A percentile compares a stretch with the other conserved stretches of the same genome.
Conservation (phyloP, 768 basidiomycete species). For the Myochromella boudieri region DNA sequence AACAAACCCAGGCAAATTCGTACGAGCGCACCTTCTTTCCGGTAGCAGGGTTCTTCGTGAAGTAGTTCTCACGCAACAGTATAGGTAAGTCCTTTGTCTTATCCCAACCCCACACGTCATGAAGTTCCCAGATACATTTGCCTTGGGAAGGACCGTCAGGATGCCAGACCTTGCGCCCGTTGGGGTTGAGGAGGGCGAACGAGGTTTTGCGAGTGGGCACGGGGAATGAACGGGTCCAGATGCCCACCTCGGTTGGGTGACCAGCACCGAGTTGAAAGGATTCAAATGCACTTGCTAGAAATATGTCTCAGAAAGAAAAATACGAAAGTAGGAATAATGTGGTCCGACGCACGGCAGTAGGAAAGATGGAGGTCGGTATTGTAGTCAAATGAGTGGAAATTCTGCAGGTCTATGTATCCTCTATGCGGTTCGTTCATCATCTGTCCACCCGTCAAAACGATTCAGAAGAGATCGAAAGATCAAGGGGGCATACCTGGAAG, state of each 20-base stretch:
- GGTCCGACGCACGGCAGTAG: conserved; percentile 59
- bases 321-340: background rate
- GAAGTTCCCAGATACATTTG: conserved; percentile 84
- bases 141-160: conserved; percentile 71
- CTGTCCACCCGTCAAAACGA: conserved; percentile 33
- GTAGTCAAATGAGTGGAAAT: conserved; percentile 87
- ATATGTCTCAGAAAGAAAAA: background rate
- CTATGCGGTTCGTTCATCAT: conserved; percentile 95
- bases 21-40: conserved; percentile 51
- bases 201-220: conserved; percentile 74
- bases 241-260: conserved; percentile 72
- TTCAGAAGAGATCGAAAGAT: background rate
- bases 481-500: conserved; percentile 63
- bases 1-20: background rate
- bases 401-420: conserved; percentile 84
- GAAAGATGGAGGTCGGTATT: conserved; percentile 92
- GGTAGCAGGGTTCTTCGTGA: conserved; percentile 64
- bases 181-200: conserved; percentile 57
- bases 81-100: conserved; percentile 61
- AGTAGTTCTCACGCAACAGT: conserved; percentile 83
- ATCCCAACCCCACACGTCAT: conserved; percentile 94
- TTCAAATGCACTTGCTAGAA: conserved; percentile 74
- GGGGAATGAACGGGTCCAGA: conserved; percentile 87
- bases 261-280: conserved; percentile 94
- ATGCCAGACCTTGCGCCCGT: conserved; percentile 65